Evolutionary conservation across 2,329 filamentous ascomycete genomes (phyloP).

Genomic region (Phyllachora maydis): DNA sequence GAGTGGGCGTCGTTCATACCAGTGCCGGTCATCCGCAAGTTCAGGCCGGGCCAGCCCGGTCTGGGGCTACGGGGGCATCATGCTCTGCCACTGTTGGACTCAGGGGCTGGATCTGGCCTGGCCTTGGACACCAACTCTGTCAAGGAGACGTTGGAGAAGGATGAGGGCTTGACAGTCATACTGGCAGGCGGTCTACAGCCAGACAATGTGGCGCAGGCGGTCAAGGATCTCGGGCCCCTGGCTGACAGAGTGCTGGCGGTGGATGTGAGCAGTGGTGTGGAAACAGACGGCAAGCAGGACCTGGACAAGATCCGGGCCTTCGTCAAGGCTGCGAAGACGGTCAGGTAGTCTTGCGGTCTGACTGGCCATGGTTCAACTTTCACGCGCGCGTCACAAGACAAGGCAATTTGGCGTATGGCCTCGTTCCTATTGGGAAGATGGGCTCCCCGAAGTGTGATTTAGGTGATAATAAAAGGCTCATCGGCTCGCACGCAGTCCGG

Average conservation of each 20-base stretch:
- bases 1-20: conserved; percentile 85
- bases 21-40: conserved; percentile 76
- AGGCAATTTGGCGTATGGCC: too few species aligned
- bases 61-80: conserved; percentile 64
- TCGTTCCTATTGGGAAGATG: background rate
- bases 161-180: conserved; percentile 52
- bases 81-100: conserved; percentile 65
- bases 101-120: conserved; percentile 67
- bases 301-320: conserved; percentile 66
- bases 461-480: too few species aligned
- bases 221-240: conserved; percentile 40
- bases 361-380: too few species aligned
- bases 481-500: too few species aligned
- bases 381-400: too few species aligned
- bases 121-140: conserved; percentile 54
- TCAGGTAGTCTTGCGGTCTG: conserved; percentile 25
- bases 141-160: conserved; percentile 40
- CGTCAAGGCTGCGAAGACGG: conserved; percentile 49
- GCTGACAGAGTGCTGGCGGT: conserved; percentile 53
- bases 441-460: background rate
- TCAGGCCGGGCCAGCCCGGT: conserved; percentile 55
- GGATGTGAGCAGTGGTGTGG: conserved; percentile 88
- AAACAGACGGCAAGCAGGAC: conserved; percentile 64
- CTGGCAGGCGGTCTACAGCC: conserved; percentile 72
- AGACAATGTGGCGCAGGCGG: conserved; percentile 50